Evolutionary conservation across 306 rosid genomes (phyloP), one percentile per base, ranked within the genome.

Genomic region (Neltuma alba): DNA sequence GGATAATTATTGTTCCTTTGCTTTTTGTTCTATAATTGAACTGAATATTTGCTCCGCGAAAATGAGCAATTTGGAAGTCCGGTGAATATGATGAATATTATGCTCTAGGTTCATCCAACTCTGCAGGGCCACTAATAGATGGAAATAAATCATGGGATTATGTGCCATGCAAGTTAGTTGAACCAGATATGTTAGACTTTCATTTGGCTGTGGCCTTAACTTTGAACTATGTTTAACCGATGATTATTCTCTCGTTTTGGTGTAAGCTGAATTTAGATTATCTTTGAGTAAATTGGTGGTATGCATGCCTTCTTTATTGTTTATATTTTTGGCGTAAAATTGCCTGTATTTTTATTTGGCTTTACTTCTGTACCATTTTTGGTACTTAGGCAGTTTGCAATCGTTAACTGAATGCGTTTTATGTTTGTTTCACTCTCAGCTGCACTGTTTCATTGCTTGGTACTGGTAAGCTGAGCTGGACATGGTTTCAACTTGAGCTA

Each of bases 401-500:
- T 60, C 30, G 57, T 61, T 50, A 30, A 65, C 15, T 57, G 31
- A 37, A 30, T 31, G 54, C 21, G 30, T 45, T 78, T 55, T 30
- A 23, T 78, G 70, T 33, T 45, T 67, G 57, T 70, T 69, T 37
- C 58, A 37, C 12, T 13, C n/a, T 77, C 74, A 73, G 63, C 70
- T 48, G 16, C 75, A 64, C 33, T 79, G 47, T 76, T 76, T 58
- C 47, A 27, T 79, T 44, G 62, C 50, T 70, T 20, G 40, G 45
- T 38, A 28, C 64, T 72, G 42, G 48, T 79, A 74, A 69, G 8
- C 7, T 31, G 74, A 65, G 54, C 33, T 36, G 25, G 78, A 80
- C 82, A 80, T 76, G 58, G 74, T 75, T 77, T 48, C 7, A 54
- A 10, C 82, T 81, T 78, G 78, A 71, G 33, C 64, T 79, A 81